Conservation (phyloP, 306 rosid genomes). For the Lathyrus tuberosus region DNA sequence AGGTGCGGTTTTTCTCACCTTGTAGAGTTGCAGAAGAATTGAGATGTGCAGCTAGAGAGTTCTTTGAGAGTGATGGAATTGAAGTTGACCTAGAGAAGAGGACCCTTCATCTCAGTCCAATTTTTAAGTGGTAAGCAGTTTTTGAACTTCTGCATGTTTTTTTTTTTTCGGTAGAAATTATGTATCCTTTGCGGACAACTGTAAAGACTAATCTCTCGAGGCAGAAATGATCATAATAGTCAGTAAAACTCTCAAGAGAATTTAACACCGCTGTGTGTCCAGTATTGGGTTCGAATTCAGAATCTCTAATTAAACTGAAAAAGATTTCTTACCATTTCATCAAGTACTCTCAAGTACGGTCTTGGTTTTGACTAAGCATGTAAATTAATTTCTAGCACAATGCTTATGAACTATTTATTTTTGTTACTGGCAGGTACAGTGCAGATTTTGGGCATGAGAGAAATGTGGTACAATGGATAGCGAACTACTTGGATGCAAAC, state of each 20-base stretch:
- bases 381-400: constrained; percentile 26
- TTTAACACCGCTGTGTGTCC: too few relatives aligned
- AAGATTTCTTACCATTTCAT: too few relatives aligned
- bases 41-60: constrained; percentile 83
- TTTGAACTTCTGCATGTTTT: not conserved
- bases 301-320: too few relatives aligned
- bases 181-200: too few relatives aligned
- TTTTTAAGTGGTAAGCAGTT: constrained; percentile 70
- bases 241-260: too few relatives aligned
- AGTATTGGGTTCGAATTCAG: too few relatives aligned
- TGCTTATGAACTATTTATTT: constrained; percentile 5
- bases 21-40: constrained; percentile 67
- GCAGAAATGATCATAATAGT: too few relatives aligned
- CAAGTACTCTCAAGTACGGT: too few relatives aligned
- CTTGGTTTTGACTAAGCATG: not conserved
- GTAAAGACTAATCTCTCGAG: too few relatives aligned
- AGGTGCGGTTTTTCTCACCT: constrained; percentile 68
- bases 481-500: constrained; percentile 72
- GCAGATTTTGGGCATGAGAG: constrained; percentile 77
- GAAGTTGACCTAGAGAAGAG: constrained; percentile 88
- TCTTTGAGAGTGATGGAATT: constrained; percentile 65
- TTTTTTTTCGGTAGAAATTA: too few relatives aligned
- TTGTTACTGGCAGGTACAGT: constrained; percentile 55
- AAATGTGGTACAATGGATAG: constrained; percentile 65
- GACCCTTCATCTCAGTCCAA: constrained; percentile 62